These are phyloP conservation scores for Coleophoma eucalyptorum DNA, from an alignment of 2,329 filamentous ascomycete genomes.

Conservation along the genomic window DNA sequence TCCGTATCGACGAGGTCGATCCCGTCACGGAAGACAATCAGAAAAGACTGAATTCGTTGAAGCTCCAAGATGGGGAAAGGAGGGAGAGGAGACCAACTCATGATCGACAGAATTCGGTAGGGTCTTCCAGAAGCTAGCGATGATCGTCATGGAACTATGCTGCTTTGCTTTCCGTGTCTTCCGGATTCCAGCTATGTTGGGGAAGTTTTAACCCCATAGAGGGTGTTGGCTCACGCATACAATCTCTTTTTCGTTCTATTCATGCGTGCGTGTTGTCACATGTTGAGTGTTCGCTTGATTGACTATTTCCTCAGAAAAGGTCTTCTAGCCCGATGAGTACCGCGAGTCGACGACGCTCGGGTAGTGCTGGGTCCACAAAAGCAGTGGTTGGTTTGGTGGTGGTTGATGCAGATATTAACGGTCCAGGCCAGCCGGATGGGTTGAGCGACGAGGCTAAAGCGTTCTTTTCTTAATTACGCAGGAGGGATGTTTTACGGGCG, in stretches of 20 bases:
- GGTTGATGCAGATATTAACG: slow-evolving; percentile 3
- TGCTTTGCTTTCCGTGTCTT: slow-evolving; percentile 21
- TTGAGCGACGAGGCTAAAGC: not conserved
- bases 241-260: slow-evolving; percentile 10
- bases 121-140: slow-evolving; percentile 34
- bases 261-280: slow-evolving; percentile 6
- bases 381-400: slow-evolving; percentile 12
- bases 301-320: slow-evolving; percentile 17
- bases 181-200: slow-evolving; percentile 12
- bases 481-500: not conserved
- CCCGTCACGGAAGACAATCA: slow-evolving; percentile 77
- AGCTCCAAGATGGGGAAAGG: slow-evolving; percentile 79
- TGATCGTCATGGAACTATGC: slow-evolving; percentile 24
- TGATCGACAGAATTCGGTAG: slow-evolving; percentile 57
- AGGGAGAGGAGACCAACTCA: slow-evolving; percentile 49
- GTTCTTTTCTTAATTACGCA: slow-evolving; percentile 16
- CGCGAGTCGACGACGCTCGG: slow-evolving; percentile 9
- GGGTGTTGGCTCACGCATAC: slow-evolving; percentile 23
- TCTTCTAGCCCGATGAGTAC: slow-evolving; percentile 8
- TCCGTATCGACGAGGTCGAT: slow-evolving; percentile 71
- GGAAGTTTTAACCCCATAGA: slow-evolving; percentile 18
- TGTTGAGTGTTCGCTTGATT: slow-evolving; percentile 11
- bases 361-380: slow-evolving; percentile 9
- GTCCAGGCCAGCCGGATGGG: slow-evolving; percentile 6
- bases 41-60: slow-evolving; percentile 83